Base-by-base conservation (phyloP, 805 yeast species). In the Ogataea corticis region DNA sequence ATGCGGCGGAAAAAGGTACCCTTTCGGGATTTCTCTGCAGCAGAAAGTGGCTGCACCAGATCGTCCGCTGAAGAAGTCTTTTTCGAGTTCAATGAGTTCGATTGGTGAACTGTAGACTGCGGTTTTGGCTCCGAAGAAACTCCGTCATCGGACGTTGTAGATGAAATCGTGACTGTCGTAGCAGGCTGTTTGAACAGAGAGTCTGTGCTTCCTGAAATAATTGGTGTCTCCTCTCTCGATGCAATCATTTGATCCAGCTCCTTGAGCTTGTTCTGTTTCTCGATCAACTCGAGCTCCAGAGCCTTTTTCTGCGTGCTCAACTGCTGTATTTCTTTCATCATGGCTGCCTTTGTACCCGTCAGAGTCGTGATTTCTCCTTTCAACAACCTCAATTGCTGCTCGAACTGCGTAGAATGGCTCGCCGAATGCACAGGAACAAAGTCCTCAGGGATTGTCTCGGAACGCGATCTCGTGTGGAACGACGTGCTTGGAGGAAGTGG, bases 261-360 rank as follows among this genome's bases (percentile, higher is more conserved):
- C 45, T 41, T 59, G 32, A 45, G 44, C 29, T 17, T 47, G n/a
- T 42, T 36, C 13, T 51, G 50, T 41, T 49, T 52, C 4, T 56
- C 65, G 2, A 15, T 7, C 11, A 83, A 65, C 43, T 82, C 87
- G 14, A 54, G 49, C 38, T 64, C 66, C 41, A 88, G 63, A 14
- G 66, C 62, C 28, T 67, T 69, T 63, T 76, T 83, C 38, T 75
- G 74, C 0, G 55, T 48, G 25, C 66, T 72, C 50, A 89, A 66
- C 15, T 67, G 73, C 38, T 71, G 75, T 12, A 85, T 71, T 32
- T 85, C 89, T 34, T 66, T 69, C 16, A 68, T 46, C 29, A 83
- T 52, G 5, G 62, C 61, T 2, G 73, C 70, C 50, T 76, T 79
- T 1, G 70, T 65, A 1, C 70, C 41, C 1, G 62, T 57, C 44